A percentile compares a stretch with the other conserved stretches of the same genome.
Evolutionary conservation across 192 early-diverging fungal species (phyloP).

Genomic region (Funneliformis geosporum): DNA sequence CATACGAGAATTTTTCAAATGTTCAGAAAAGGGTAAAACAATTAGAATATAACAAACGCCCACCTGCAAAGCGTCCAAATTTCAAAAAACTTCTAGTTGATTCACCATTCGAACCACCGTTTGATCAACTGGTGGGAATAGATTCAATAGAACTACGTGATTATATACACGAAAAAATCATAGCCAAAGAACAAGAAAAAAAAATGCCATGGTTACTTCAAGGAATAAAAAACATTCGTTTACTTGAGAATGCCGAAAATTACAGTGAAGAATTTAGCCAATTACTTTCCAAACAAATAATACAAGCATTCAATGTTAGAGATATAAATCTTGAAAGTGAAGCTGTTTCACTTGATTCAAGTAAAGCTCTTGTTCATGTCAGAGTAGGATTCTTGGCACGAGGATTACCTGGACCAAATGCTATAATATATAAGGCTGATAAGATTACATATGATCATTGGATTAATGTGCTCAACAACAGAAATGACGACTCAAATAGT

Average conservation of each 20-base stretch:
- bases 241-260: conserved; percentile 22
- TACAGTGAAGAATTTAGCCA: conserved; percentile 10
- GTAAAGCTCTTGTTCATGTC: conserved; percentile 51
- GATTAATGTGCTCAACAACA: conserved; percentile 34
- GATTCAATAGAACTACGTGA: not conserved
- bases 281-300: not conserved
- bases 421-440: conserved; percentile 56
- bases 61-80: conserved; percentile 81
- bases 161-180: not conserved
- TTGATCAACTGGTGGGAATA: conserved; percentile 49
- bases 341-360: conserved; percentile 1
- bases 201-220: conserved; percentile 39
- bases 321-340: not conserved
- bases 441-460: conserved; percentile 51
- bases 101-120: conserved; percentile 73
- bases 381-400: conserved; percentile 51
- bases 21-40: conserved; percentile 44
- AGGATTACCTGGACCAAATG: conserved; percentile 52
- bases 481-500: conserved; percentile 33
- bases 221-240: conserved; percentile 31
- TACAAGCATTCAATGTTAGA: not conserved
- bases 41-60: conserved; percentile 63
- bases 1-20: conserved; percentile 58
- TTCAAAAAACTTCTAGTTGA: conserved; percentile 68
- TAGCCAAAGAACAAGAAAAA: not conserved